Conservation (phyloP, 1,284 basidiomycete species). For the Cryptococcus deneoformans region DNA sequence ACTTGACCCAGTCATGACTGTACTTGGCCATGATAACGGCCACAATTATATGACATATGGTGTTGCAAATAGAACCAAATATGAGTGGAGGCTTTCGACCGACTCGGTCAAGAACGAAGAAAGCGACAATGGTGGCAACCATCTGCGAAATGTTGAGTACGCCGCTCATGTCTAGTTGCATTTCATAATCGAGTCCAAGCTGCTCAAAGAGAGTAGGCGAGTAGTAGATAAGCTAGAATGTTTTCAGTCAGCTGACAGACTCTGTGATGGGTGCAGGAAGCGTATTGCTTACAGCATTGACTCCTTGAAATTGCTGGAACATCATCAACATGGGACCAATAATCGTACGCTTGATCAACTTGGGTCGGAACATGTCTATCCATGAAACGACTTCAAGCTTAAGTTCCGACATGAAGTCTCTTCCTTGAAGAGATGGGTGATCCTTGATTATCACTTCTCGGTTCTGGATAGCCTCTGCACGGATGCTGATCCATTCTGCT, state of each 20-base stretch:
- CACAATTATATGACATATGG: slow-evolving; percentile 23
- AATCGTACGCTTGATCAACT: slow-evolving; percentile 16
- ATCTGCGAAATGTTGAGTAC: slow-evolving; percentile 41
- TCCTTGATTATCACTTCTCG: slow-evolving; percentile 13
- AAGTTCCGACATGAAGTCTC: slow-evolving; percentile 12
- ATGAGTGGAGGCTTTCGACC: slow-evolving; percentile 45
- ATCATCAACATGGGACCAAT: slow-evolving; percentile 29
- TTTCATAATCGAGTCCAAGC: slow-evolving; percentile 37
- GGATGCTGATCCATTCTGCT: slow-evolving; percentile 43
- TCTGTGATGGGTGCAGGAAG: neutral
- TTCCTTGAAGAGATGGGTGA: slow-evolving; percentile 16
- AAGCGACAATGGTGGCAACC: slow-evolving; percentile 35
- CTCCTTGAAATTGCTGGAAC: slow-evolving; percentile 32
- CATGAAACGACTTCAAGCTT: slow-evolving; percentile 20
- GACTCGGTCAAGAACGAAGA: slow-evolving; percentile 43
- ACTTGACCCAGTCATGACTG: slow-evolving; percentile 21
- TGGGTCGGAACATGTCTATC: slow-evolving; percentile 25
- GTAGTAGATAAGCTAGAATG: neutral
- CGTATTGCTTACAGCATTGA: slow-evolving; percentile 17
- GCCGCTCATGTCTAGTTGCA: slow-evolving; percentile 34
- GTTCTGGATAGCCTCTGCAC: slow-evolving; percentile 32
- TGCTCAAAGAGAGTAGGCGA: slow-evolving; percentile 29
- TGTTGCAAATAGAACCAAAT: slow-evolving; percentile 14
- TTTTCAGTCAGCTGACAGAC: neutral
- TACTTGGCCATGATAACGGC: slow-evolving; percentile 27